phyloP scores from a whole-genome alignment of 169 alveolate species.

The Eimeria acervulina region DNA sequence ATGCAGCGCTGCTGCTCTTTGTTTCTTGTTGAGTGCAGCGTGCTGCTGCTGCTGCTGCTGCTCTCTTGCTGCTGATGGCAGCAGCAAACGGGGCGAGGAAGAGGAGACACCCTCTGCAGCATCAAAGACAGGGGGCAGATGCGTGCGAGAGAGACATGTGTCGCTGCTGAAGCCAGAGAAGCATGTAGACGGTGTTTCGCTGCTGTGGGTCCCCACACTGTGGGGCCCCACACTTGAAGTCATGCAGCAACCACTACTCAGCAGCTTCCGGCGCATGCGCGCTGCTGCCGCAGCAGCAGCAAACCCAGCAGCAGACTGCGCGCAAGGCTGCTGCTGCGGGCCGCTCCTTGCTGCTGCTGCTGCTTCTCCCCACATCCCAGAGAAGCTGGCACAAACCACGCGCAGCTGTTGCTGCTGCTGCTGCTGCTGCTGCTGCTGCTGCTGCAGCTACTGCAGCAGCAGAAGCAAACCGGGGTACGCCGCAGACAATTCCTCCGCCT shows the following conservation, averaged over 20 bases:
- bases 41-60: not conserved
- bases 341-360: constrained; percentile 25
- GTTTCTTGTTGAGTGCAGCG: not conserved
- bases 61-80: not conserved
- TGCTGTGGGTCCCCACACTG: not conserved
- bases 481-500: too few species aligned
- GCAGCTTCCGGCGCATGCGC: constrained; percentile 4
- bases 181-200: not conserved
- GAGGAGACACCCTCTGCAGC: not conserved
- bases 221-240: not conserved
- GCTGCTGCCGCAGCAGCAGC: not conserved
- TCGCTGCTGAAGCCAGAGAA: constrained; percentile 38
- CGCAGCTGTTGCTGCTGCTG: too few species aligned
- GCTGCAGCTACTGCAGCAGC: not conserved
- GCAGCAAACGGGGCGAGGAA: not conserved
- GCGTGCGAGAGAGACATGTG: constrained; percentile 34
- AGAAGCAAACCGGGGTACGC: not conserved
- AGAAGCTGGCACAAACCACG: too few species aligned
- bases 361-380: not conserved
- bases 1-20: not conserved
- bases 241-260: not conserved
- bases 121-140: not conserved
- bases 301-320: not conserved
- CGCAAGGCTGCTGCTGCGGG: not conserved
- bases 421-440: too few species aligned